phyloP scores from a whole-genome alignment of 2,329 filamentous ascomycete genomes.

The Periconia sp. region DNA sequence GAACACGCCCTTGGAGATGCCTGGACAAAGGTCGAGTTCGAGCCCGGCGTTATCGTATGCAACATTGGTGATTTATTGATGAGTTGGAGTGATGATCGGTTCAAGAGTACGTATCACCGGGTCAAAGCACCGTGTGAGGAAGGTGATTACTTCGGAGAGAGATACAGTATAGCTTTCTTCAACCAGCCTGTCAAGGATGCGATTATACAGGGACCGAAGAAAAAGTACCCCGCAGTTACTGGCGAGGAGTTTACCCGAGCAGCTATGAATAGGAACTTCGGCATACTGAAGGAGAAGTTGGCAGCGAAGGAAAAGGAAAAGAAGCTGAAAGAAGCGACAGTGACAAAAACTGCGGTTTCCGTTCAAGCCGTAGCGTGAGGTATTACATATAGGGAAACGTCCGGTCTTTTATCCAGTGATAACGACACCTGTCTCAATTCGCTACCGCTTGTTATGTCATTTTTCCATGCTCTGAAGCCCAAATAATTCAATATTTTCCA shows the following conservation, averaged over 20 bases:
- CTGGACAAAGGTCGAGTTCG: conserved; percentile 62
- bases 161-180: conserved; percentile 65
- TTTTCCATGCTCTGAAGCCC: too few relatives aligned
- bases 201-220: conserved; percentile 58
- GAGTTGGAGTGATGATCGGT: conserved; percentile 65
- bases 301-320: conserved; percentile 18
- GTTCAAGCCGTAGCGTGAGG: background rate
- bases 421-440: too few relatives aligned
- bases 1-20: conserved; percentile 58
- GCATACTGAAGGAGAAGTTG: conserved; percentile 52
- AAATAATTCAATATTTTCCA: too few relatives aligned
- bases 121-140: conserved; percentile 60
- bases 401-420: background rate
- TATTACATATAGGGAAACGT: too few relatives aligned
- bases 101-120: conserved; percentile 65
- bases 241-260: conserved; percentile 59
- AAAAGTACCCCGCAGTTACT: conserved; percentile 62
- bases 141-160: conserved; percentile 56
- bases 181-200: conserved; percentile 61
- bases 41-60: conserved; percentile 59
- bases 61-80: conserved; percentile 66
- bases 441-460: too few relatives aligned
- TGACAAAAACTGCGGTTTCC: background rate
- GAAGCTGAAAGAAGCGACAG: background rate
- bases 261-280: conserved; percentile 58